Percentiles rank a stretch among this genome's conserved stretches.
Evolutionary conservation across 257 asterid species (phyloP).

Genomic region (Solanum gracilifrons): DNA sequence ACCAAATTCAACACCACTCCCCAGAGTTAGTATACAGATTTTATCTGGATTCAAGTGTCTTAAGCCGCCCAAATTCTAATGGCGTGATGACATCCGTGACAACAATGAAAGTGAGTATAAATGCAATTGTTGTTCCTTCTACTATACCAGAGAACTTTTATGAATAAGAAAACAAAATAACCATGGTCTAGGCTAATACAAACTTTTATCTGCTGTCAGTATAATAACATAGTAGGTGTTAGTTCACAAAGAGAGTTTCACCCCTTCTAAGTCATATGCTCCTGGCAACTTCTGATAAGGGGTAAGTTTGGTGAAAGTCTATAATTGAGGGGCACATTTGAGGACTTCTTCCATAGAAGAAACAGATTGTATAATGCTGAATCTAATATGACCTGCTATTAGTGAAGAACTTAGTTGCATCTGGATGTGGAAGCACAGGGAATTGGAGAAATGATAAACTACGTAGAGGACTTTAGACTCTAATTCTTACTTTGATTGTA

Average conservation of each 20-base stretch:
- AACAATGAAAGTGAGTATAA: slow-evolving; percentile 63
- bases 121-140: neutral
- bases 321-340: neutral
- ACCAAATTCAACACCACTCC: slow-evolving; percentile 68
- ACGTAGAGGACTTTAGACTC: neutral
- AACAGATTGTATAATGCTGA: neutral
- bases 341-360: neutral
- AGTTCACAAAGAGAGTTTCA: neutral
- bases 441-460: neutral
- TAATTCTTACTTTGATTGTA: neutral
- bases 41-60: slow-evolving; percentile 62
- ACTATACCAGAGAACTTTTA: neutral
- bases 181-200: neutral
- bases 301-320: neutral
- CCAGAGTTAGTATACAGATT: slow-evolving; percentile 70
- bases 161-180: neutral
- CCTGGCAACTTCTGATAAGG: neutral
- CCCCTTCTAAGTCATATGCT: neutral
- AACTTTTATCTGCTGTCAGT: neutral
- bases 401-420: neutral
- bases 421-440: neutral
- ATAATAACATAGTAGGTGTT: neutral
- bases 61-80: slow-evolving; percentile 71
- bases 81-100: slow-evolving; percentile 72
- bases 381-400: neutral